Conservation (phyloP, 805 yeast species). For the Metahyphopichia silvanorum region DNA sequence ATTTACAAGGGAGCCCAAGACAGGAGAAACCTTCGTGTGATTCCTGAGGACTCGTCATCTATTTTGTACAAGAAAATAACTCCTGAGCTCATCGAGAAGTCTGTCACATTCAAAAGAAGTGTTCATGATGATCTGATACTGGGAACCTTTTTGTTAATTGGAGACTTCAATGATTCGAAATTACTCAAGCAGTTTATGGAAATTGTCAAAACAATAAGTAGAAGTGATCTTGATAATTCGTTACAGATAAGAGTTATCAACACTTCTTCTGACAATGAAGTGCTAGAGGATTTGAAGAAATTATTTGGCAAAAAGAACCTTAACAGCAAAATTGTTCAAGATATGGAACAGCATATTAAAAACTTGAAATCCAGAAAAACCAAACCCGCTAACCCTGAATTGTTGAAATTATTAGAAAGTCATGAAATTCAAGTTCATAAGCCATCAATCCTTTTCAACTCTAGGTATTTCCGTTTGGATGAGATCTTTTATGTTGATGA, state of each 20-base stretch:
- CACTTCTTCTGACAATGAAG: slow-evolving; percentile 8
- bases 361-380: slow-evolving; percentile 2
- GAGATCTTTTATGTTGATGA: slow-evolving; percentile 19
- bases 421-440: slow-evolving; percentile 30
- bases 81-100: slow-evolving; percentile 19
- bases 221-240: too few species aligned
- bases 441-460: slow-evolving; percentile 48
- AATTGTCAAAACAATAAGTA: slow-evolving; percentile 22
- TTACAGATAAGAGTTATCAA: slow-evolving; percentile 37
- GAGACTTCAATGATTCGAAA: slow-evolving; percentile 43
- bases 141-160: slow-evolving; percentile 53
- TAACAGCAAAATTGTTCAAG: not conserved
- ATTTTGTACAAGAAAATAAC: slow-evolving; percentile 29
- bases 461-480: slow-evolving; percentile 44
- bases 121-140: slow-evolving; percentile 41
- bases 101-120: slow-evolving; percentile 17
- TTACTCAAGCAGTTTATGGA: slow-evolving; percentile 44
- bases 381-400: not conserved
- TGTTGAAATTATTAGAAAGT: slow-evolving; percentile 18
- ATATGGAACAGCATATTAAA: slow-evolving; percentile 2
- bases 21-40: slow-evolving; percentile 42
- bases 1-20: slow-evolving; percentile 41
- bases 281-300: not conserved
- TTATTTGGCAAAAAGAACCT: not conserved
- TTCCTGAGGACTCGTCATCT: slow-evolving; percentile 31